Evolutionary conservation across 345 rosid species (phyloP), one percentile per base, ranked within the genome.

Genomic region (Passiflora organensis): DNA sequence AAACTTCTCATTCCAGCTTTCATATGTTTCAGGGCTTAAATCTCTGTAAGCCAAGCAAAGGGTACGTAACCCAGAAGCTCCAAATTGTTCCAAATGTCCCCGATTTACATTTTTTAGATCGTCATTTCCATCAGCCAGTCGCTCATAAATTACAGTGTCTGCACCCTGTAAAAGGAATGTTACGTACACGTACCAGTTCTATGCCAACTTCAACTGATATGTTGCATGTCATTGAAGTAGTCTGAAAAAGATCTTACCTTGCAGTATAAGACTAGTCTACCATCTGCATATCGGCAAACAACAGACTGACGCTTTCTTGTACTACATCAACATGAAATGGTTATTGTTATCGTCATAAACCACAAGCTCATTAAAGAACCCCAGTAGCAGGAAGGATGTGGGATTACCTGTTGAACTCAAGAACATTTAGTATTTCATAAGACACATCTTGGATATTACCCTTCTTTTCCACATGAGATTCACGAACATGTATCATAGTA

Each of bases 231-330:
- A 68, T 18, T 13, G 34, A 54, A 47, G 65, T 63, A 20, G 37
- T 51, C 44, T 28, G 42, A 59, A 59, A 39, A 56, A 64, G 46
- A 48, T 37, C 58, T 67, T 83, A 94, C 99, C 96, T 94, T 94
- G 71, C 96, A 89, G 77, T 94, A 94, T 66, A 94, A 80, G 36
- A 87, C 93, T 60, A 94, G 95, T 72, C 95, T 83, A 39, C 99
- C 97, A 79, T 89, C 82, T 46, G 97, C 84, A 77, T 80, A 85
- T 63, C 96, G 89, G 58, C 99, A 94, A 66, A 94, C 90, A 78
- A 94, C 95, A 65, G 99, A 94, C 75, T 94, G 99, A 63, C 99
- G 96, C 85, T 89, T 94, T 78, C 99, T 81, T 10, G 95, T 87
- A 79, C 99, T 94, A 78, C 72, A 75, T 58, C 52, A 60, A 51